These are phyloP conservation scores for Ophiorrhiza pumila DNA, from an alignment of 257 asterid genomes.

Conservation along the genomic window DNA sequence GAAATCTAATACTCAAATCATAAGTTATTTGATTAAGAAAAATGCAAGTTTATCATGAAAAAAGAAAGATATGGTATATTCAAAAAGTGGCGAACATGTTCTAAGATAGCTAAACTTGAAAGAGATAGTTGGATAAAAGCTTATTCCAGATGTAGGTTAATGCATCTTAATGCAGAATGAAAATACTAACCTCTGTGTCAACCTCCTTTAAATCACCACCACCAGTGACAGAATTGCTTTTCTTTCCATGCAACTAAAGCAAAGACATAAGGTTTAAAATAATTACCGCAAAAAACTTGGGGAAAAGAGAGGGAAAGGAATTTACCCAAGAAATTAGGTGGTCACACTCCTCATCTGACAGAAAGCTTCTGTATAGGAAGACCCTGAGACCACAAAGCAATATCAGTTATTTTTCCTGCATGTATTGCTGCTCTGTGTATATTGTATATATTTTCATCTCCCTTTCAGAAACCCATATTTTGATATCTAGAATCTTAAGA, in stretches of 20 bases:
- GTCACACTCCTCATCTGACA: conserved; percentile 76
- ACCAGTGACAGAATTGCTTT: conserved; percentile 16
- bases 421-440: neutral
- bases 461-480: too few species aligned
- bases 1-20: too few species aligned
- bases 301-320: conserved; percentile 15
- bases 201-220: conserved; percentile 19
- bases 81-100: neutral
- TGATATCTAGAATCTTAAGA: neutral
- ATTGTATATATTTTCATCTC: neutral
- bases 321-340: conserved; percentile 59
- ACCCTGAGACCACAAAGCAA: conserved; percentile 54
- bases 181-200: conserved; percentile 37
- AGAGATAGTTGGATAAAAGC: neutral
- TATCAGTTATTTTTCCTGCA: conserved; percentile 16
- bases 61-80: neutral
- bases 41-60: neutral
- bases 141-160: conserved; percentile 9
- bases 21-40: neutral
- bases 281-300: neutral
- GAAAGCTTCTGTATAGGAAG: conserved; percentile 63
- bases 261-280: conserved; percentile 14
- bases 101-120: neutral
- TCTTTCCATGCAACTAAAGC: conserved; percentile 36
- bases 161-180: neutral